A percentile compares a stretch with the other conserved stretches of the same genome.
These are phyloP conservation scores for Globisporangium radiosum DNA, from an alignment of 352 stramenopile genomes.

Conservation along the genomic window DNA sequence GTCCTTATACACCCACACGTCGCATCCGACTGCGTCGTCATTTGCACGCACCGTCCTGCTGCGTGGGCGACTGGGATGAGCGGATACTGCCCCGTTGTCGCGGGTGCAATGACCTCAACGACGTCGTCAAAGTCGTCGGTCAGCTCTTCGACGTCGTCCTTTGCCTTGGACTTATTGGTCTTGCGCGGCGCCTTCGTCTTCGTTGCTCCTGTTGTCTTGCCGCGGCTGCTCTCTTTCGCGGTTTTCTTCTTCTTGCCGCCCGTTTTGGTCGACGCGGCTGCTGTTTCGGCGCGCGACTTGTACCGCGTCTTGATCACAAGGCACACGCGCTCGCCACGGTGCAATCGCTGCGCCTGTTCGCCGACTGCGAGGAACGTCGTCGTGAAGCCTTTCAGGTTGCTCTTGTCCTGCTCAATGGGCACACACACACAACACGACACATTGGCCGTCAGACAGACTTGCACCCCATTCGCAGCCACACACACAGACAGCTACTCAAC, in stretches of 20 bases:
- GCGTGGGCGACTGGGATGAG: constrained; percentile 44
- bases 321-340: constrained; percentile 59
- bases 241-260: constrained; percentile 27
- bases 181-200: constrained; percentile 23
- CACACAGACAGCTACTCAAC: too few relatives aligned
- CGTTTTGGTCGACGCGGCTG: constrained; percentile 14
- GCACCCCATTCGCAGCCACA: too few relatives aligned
- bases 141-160: constrained; percentile 50
- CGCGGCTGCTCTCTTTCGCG: constrained; percentile 17
- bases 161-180: constrained; percentile 27
- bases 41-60: constrained; percentile 27
- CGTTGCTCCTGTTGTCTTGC: background rate
- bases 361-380: constrained; percentile 73
- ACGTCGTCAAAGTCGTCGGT: constrained; percentile 59
- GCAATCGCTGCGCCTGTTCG: constrained; percentile 39
- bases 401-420: constrained; percentile 44
- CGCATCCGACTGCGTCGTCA: too few relatives aligned
- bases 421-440: background rate
- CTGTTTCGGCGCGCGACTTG: constrained; percentile 19
- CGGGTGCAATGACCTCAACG: constrained; percentile 29
- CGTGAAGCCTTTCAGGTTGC: constrained; percentile 76
- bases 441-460: background rate
- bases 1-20: constrained; percentile 5
- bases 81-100: constrained; percentile 28
- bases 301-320: constrained; percentile 79